These are phyloP conservation scores for Canavalia gladiata DNA, from an alignment of 306 rosid species.

Conservation along the genomic window DNA sequence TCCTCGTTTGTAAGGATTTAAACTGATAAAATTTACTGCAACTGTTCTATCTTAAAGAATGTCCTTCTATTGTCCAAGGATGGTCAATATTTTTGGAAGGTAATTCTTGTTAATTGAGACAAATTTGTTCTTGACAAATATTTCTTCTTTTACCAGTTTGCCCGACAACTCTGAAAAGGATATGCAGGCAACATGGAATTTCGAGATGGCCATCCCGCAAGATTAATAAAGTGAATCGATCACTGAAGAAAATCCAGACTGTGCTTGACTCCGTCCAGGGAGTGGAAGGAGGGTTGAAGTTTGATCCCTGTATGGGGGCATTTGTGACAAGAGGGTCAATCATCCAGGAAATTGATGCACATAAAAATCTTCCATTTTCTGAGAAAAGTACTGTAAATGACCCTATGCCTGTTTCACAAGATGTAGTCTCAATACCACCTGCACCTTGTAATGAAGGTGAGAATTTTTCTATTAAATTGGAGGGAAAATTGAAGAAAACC, in stretches of 20 bases:
- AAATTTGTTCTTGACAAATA: slow-evolving; percentile 34
- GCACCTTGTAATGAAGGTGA: slow-evolving; percentile 43
- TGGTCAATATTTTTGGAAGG: slow-evolving; percentile 31
- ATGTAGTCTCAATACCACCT: slow-evolving; percentile 46
- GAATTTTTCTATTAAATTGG: slow-evolving; percentile 53
- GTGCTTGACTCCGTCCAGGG: slow-evolving; percentile 87
- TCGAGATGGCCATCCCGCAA: slow-evolving; percentile 96
- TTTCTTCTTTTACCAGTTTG: slow-evolving; percentile 68
- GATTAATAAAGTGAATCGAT: slow-evolving; percentile 85
- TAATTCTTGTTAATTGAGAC: slow-evolving; percentile 34
- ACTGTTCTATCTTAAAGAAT: slow-evolving; percentile 31
- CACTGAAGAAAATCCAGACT: slow-evolving; percentile 76
- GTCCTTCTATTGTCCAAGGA: slow-evolving; percentile 8
- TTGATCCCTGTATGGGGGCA: slow-evolving; percentile 70
- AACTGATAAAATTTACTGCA: slow-evolving; percentile 14
- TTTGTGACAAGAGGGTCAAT: slow-evolving; percentile 67
- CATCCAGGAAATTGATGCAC: slow-evolving; percentile 58
- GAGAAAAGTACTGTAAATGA: slow-evolving; percentile 55
- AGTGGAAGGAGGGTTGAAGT: slow-evolving; percentile 77
- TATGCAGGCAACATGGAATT: slow-evolving; percentile 94
- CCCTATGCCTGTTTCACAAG: slow-evolving; percentile 40
- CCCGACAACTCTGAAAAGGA: slow-evolving; percentile 94
- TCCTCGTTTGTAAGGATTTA: slow-evolving; percentile 18
- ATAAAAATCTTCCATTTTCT: slow-evolving; percentile 45
- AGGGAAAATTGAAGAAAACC: slow-evolving; percentile 49